These are phyloP conservation scores for Seiridium unicorne DNA, from an alignment of 2,329 filamentous ascomycete species.

Conservation along the genomic window DNA sequence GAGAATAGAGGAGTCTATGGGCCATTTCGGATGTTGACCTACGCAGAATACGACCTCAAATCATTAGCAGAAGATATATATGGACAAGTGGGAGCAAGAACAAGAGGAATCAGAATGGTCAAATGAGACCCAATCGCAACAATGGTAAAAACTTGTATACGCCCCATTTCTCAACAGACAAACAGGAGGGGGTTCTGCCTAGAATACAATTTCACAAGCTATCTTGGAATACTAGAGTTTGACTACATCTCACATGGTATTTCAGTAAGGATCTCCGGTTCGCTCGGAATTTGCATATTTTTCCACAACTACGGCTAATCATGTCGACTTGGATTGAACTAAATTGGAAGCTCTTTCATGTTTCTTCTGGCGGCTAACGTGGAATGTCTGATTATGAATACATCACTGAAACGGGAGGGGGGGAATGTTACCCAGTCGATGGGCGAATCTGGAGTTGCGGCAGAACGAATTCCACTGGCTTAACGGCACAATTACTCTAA, in stretches of 20 bases:
- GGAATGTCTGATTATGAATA: not conserved
- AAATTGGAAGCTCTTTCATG: not conserved
- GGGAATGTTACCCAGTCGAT: not conserved
- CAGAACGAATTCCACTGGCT: not conserved
- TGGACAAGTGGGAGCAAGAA: too few relatives aligned
- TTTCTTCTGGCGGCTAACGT: not conserved
- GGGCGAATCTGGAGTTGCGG: not conserved
- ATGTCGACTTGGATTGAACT: not conserved
- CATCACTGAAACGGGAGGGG: not conserved
- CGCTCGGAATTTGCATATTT: not conserved
- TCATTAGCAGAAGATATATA: too few relatives aligned
- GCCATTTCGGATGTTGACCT: too few relatives aligned
- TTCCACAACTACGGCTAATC: not conserved
- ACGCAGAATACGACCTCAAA: too few relatives aligned
- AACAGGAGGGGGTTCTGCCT: too few relatives aligned
- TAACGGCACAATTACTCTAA: not conserved
- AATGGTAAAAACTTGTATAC: too few relatives aligned
- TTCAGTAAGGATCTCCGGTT: not conserved
- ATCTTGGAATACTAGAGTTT: not conserved
- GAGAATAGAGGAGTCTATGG: too few relatives aligned
- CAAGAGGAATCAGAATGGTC: too few relatives aligned
- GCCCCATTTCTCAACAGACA: too few relatives aligned
- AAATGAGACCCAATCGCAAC: too few relatives aligned
- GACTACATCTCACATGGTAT: not conserved
- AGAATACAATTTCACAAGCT: not conserved